phyloP scores from a whole-genome alignment of 495 filamentous ascomycete genomes.

The Lophium mytilinum region DNA sequence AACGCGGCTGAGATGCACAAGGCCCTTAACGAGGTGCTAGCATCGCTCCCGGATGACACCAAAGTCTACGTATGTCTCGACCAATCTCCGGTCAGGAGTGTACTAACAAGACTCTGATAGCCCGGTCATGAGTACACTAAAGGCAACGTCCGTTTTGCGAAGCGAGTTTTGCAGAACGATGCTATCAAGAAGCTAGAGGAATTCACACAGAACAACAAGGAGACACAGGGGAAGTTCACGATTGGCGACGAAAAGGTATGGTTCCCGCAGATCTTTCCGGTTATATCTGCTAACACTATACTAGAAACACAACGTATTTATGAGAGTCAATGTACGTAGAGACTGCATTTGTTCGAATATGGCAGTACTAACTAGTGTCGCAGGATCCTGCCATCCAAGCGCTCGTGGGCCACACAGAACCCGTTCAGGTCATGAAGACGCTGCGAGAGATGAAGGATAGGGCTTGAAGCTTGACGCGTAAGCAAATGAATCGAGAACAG shows the following conservation, averaged over 20 bases:
- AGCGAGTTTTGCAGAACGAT: conserved; percentile 59
- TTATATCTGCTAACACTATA: neutral
- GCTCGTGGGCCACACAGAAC: conserved; percentile 71
- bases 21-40: conserved; percentile 80
- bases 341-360: neutral
- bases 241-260: conserved; percentile 95
- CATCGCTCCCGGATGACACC: conserved; percentile 78
- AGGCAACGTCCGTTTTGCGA: conserved; percentile 78
- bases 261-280: neutral
- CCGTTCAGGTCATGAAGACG: conserved; percentile 78
- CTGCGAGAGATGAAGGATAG: conserved; percentile 88
- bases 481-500: too few species aligned
- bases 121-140: conserved; percentile 98
- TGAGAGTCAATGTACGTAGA: conserved; percentile 69
- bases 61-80: conserved; percentile 66
- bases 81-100: neutral
- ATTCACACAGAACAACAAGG: conserved; percentile 69
- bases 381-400: conserved; percentile 81
- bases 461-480: neutral
- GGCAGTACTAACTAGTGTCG: neutral
- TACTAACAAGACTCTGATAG: conserved; percentile 33
- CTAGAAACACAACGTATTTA: conserved; percentile 96
- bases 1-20: conserved; percentile 84
- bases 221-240: conserved; percentile 94
- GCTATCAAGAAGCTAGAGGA: conserved; percentile 66